Evolutionary conservation across 345 rosid genomes (phyloP).

Genomic region (Dipteronia dyeriana): DNA sequence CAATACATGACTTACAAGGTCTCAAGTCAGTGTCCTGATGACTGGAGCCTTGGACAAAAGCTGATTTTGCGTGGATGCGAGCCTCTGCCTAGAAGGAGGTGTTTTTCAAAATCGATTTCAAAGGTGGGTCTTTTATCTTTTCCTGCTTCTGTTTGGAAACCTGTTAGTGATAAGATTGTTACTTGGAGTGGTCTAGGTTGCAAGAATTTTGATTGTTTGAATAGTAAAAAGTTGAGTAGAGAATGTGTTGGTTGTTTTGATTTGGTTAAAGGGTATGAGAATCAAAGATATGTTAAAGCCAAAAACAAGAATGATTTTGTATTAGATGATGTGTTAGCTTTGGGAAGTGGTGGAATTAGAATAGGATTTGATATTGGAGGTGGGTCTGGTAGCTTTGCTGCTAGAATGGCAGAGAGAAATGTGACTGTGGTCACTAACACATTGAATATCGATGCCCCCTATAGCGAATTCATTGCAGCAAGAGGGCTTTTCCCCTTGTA

Average conservation of each 20-base stretch:
- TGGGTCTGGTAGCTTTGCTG: constrained; percentile 89
- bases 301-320: constrained; percentile 80
- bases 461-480: constrained; percentile 77
- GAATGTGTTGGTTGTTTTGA: constrained; percentile 89
- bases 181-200: constrained; percentile 96
- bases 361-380: constrained; percentile 87
- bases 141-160: constrained; percentile 77
- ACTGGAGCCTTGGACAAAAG: constrained; percentile 81
- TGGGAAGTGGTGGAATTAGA: constrained; percentile 72
- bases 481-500: constrained; percentile 87
- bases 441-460: constrained; percentile 76
- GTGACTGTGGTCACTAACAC: constrained; percentile 75
- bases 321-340: constrained; percentile 68
- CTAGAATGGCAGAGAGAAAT: constrained; percentile 90
- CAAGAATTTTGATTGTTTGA: constrained; percentile 76
- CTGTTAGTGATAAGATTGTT: constrained; percentile 71
- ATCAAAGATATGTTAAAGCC: constrained; percentile 65
- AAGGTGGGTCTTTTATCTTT: constrained; percentile 60
- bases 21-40: constrained; percentile 70
- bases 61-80: constrained; percentile 73
- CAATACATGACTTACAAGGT: constrained; percentile 81
- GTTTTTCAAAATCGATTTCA: constrained; percentile 64
- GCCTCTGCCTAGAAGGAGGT: constrained; percentile 89
- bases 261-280: constrained; percentile 52
- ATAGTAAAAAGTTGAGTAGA: constrained; percentile 65